Evolutionary conservation across 2,329 filamentous ascomycete species (phyloP).

Genomic region (Plenodomus biglobosus): DNA sequence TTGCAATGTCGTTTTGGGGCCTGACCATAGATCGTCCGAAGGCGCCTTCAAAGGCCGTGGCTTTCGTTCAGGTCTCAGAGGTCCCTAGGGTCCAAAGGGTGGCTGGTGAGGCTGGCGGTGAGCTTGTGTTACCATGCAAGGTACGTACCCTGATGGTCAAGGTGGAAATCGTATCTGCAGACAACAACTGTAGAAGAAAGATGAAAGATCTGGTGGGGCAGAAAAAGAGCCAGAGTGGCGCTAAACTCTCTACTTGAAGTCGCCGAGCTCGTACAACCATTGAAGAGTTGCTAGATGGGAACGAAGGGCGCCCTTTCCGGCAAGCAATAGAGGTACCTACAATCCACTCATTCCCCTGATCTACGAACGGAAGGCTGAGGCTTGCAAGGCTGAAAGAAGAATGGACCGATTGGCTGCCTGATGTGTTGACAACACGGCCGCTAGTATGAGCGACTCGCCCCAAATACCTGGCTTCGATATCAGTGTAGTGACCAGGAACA

Average conservation of each 20-base stretch:
- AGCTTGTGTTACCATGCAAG: conserved; percentile 21
- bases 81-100: conserved; percentile 8
- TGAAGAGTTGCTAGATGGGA: conserved; percentile 15
- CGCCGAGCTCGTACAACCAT: conserved; percentile 26
- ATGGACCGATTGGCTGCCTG: conserved; percentile 26
- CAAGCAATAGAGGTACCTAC: background rate
- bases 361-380: conserved; percentile 11
- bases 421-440: conserved; percentile 14
- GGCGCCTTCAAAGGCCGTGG: conserved; percentile 4
- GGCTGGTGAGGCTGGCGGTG: conserved; percentile 24
- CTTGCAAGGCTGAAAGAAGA: conserved; percentile 28
- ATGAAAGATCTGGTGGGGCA: conserved; percentile 20
- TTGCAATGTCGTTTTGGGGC: background rate
- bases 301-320: conserved; percentile 1
- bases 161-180: conserved; percentile 5
- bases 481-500: conserved; percentile 14
- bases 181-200: background rate
- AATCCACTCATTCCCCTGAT: conserved; percentile 6
- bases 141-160: conserved; percentile 20
- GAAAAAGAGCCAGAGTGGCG: conserved; percentile 11
- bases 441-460: conserved; percentile 18
- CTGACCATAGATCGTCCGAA: conserved; percentile 11
- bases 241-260: conserved; percentile 20
- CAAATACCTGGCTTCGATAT: conserved; percentile 21
- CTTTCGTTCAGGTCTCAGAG: conserved; percentile 2